Evolutionary conservation across 2,329 filamentous ascomycete species (phyloP), one percentile per base, ranked within the genome.

Genomic region (Colletotrichum tofieldiae): DNA sequence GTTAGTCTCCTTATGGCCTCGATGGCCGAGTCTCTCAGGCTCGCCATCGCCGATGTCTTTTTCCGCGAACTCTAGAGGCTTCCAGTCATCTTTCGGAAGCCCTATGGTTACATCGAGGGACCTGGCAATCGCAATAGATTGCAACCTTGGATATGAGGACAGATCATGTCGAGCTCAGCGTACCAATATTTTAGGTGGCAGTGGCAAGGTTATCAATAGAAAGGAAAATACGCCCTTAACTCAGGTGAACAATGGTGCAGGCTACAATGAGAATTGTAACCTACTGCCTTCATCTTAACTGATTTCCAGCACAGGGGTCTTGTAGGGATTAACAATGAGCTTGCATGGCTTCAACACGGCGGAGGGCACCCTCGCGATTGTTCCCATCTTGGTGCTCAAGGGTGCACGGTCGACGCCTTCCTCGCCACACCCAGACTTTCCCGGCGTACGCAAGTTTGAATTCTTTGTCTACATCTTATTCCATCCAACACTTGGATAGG

Each of bases 101-200:
- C 47, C 70, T 0, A 77, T 43, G 0, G 70, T 65, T 2, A 37
- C 47, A 18, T 69, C 70, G 12, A 70, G 60, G 0, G 55, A 61
- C 23, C n/a, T 60, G 6, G 70, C 70, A 3, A 72, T 70, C 55
- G 26, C 65, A 65, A 3, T 49, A n/a, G 23, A 72, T 39, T 7
- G 8, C 2, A 1, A 23, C 45, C 12, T 72, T 32, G 23, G 69
- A 65, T 3, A 51, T 20, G 1, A n/a, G 29, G 0, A 29, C 14
- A 4, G 60, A 60, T 60, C 60, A 72, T 11, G 70, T 72, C 1
- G 69, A 70, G 37, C 66, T 72, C 5, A 70, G 47, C 0, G 65
- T 60, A 0, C 65, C 4, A 32, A 32, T 69, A 6, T 70, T 69
- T 29, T 32, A 43, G 3, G 70, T 26, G 1, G 59, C 47, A 1